phyloP scores from a whole-genome alignment of 208 protist genomes.

The Leishmania mexicana region DNA sequence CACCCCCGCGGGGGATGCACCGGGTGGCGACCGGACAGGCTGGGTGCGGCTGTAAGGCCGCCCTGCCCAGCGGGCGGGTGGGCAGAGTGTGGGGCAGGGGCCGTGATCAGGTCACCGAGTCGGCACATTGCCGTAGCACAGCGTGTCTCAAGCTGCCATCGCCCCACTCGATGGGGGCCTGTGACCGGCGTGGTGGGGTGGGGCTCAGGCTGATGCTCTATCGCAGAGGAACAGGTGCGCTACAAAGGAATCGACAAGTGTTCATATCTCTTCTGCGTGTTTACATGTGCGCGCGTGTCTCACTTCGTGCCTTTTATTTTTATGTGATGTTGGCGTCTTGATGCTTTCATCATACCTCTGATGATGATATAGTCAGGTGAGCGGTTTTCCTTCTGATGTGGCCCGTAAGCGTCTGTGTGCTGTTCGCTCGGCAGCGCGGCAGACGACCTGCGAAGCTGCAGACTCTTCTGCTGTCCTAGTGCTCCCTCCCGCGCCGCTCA shows the following conservation, averaged over 20 bases:
- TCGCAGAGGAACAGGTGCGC: background rate
- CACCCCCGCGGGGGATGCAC: no score
- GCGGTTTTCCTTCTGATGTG: background rate
- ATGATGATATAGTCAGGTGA: background rate
- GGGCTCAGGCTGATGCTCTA: background rate
- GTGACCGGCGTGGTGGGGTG: background rate
- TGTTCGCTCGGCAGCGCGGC: background rate
- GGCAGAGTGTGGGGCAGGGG: background rate
- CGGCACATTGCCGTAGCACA: background rate
- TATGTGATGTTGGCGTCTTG: no score
- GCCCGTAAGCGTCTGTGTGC: background rate
- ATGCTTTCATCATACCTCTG: no score
- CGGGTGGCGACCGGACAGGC: background rate
- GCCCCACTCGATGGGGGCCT: background rate
- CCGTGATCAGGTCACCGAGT: background rate
- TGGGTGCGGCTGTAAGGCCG: background rate
- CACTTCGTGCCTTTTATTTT: no score
- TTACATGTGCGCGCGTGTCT: no score
- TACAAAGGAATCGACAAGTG: background rate
- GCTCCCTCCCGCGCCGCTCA: background rate
- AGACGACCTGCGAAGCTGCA: background rate
- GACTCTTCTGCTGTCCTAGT: background rate
- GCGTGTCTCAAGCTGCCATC: background rate
- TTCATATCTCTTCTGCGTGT: no score
- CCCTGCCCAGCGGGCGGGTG: background rate